phyloP scores from a whole-genome alignment of 2,329 filamentous ascomycete species.

The Stromatinia cepivora region DNA sequence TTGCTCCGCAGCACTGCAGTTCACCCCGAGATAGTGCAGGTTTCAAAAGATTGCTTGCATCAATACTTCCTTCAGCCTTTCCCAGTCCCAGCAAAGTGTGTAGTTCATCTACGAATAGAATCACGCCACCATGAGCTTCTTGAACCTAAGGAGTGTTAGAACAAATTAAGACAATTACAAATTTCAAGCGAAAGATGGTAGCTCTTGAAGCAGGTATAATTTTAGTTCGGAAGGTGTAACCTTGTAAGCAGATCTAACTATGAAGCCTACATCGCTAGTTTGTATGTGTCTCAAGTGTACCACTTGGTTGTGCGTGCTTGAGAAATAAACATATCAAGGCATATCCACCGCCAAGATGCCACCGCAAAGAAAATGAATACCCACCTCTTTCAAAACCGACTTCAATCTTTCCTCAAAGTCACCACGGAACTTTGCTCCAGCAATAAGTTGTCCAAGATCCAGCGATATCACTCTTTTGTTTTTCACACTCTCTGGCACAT shows the following conservation, averaged over 20 bases:
- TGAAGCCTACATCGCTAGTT: background rate
- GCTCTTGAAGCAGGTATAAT: background rate
- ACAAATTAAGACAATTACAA: background rate
- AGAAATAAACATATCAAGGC: background rate
- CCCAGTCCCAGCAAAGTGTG: conserved; percentile 89
- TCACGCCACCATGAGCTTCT: conserved; percentile 83
- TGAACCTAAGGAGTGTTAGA: conserved; percentile 46
- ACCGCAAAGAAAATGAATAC: conserved; percentile 12
- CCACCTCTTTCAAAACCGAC: conserved; percentile 78
- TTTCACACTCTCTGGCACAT: conserved; percentile 94
- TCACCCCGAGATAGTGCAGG: conserved; percentile 91
- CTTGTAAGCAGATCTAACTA: conserved; percentile 18
- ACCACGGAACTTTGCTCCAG: conserved; percentile 90
- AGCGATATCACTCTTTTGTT: conserved; percentile 86
- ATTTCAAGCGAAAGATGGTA: conserved; percentile 1
- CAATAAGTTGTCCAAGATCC: conserved; percentile 89
- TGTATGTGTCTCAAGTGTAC: conserved; percentile 7
- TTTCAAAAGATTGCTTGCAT: conserved; percentile 92
- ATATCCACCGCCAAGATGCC: background rate
- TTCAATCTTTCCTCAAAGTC: conserved; percentile 96
- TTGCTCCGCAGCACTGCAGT: conserved; percentile 83
- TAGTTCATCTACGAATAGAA: conserved; percentile 92
- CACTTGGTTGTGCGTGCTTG: conserved; percentile 13
- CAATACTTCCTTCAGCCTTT: conserved; percentile 94
- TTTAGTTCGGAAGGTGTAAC: conserved; percentile 6